A percentile compares a stretch with the other conserved stretches of the same genome.
These are phyloP conservation scores for Stagonosporopsis rhizophila DNA, from an alignment of 2,329 filamentous ascomycete genomes.

Conservation along the genomic window DNA sequence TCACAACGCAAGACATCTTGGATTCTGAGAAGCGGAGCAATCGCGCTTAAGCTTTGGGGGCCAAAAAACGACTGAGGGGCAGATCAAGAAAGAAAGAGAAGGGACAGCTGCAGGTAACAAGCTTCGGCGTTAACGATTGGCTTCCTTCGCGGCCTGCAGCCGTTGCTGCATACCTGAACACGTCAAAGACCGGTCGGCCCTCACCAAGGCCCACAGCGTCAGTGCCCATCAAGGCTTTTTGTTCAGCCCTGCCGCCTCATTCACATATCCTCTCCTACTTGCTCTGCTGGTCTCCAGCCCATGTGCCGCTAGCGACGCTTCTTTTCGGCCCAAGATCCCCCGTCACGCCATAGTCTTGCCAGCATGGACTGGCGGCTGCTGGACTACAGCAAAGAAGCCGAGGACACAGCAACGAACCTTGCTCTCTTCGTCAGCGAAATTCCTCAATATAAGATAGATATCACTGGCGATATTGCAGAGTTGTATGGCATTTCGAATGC, in stretches of 20 bases:
- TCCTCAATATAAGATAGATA: constrained; percentile 59
- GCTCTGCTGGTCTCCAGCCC: constrained; percentile 23
- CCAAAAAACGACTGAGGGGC: constrained; percentile 32
- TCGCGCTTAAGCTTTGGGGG: constrained; percentile 35
- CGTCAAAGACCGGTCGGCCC: constrained; percentile 42
- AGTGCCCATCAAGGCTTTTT: constrained; percentile 37
- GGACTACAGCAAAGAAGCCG: constrained; percentile 56
- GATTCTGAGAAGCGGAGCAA: constrained; percentile 11
- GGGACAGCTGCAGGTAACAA: constrained; percentile 40
- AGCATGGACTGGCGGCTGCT: constrained; percentile 49
- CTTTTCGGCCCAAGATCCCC: constrained; percentile 30
- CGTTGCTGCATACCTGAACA: constrained; percentile 42
- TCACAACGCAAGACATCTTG: constrained; percentile 16
- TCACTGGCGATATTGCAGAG: constrained; percentile 61
- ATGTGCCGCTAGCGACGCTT: constrained; percentile 24
- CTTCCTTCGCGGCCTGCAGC: constrained; percentile 34
- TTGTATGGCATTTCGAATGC: constrained; percentile 62
- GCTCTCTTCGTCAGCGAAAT: constrained; percentile 59
- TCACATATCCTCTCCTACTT: constrained; percentile 21
- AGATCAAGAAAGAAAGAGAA: constrained; percentile 34
- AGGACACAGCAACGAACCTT: constrained; percentile 62
- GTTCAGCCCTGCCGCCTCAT: constrained; percentile 38
- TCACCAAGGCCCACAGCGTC: constrained; percentile 35
- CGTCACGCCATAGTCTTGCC: constrained; percentile 33
- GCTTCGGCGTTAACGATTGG: constrained; percentile 47